These are phyloP conservation scores for Cryphonectria japonica DNA, from an alignment of 2,329 filamentous ascomycete species.

Conservation along the genomic window DNA sequence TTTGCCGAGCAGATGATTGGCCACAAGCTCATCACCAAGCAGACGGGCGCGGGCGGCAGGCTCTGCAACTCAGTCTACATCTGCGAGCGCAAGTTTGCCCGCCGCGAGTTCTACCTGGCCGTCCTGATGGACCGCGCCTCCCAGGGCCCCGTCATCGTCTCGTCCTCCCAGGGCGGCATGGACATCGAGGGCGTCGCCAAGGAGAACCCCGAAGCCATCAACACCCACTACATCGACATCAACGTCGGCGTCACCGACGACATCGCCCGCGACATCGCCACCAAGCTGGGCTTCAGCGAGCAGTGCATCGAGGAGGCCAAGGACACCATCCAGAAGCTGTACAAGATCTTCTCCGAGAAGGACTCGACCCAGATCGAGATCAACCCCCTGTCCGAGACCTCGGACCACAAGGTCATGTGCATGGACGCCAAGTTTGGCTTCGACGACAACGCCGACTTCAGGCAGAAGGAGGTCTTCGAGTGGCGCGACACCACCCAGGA, in stretches of 20 bases:
- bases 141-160: slow-evolving; percentile 93
- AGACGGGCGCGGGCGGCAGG: slow-evolving; percentile 91
- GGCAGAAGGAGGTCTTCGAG: slow-evolving; percentile 93
- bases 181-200: slow-evolving; percentile 99
- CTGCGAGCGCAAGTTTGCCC: slow-evolving; percentile 99
- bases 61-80: slow-evolving; percentile 98
- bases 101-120: slow-evolving; percentile 98
- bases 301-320: slow-evolving; percentile 96
- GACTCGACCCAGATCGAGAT: slow-evolving; percentile 99
- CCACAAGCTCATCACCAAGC: slow-evolving; percentile 99
- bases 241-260: slow-evolving; percentile 94
- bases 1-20: slow-evolving; percentile 99
- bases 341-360: slow-evolving; percentile 98
- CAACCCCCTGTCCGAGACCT: slow-evolving; percentile 97
- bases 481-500: slow-evolving; percentile 96
- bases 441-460: slow-evolving; percentile 98
- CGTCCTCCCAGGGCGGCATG: slow-evolving; percentile 98
- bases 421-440: slow-evolving; percentile 99
- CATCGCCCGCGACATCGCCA: slow-evolving; percentile 86
- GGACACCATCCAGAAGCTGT: slow-evolving; percentile 97
- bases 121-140: slow-evolving; percentile 96
- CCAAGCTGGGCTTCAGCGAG: slow-evolving; percentile 93
- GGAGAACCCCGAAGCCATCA: slow-evolving; percentile 95
- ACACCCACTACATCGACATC: slow-evolving; percentile 92
- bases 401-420: slow-evolving; percentile 95